Base-by-base conservation (phyloP, 768 basidiomycete species). In the Fomitopsis serialis region DNA sequence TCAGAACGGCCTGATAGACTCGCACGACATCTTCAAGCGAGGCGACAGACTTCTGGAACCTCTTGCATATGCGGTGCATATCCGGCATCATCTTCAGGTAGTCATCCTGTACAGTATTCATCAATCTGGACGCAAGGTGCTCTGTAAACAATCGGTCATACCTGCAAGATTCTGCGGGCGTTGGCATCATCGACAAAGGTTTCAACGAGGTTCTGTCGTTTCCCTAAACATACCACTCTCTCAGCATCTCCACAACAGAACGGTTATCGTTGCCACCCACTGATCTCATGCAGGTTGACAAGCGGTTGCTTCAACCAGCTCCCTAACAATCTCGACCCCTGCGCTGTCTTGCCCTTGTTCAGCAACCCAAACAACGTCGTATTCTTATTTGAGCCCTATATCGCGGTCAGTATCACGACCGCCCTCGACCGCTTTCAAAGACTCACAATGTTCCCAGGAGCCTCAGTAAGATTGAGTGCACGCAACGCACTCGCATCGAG, bases 221-320 rank as follows among this genome's bases (percentile, higher is more conserved):
- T 90, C 25, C 80, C 95, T 96, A 61, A 42, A n/a, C 3, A 34
- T 21, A 13, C 17, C 1, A n/a, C n/a, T n/a, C n/a, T n/a, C 7
- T 27, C 1, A 23, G 8, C n/a, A 11, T 3, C 22, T 9, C 21
- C 19, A 37, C 19, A 12, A 10, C 5, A 53, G 12, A 6, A 25
- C 9, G 5, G 7, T 11, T 17, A 44, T 22, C 34, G 34, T 7
- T 40, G 9, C 19, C 7, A 75, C 91, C 57, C 53, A 91, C 93
- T 76, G 56, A 98, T 98, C 65, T 94, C 90, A 58, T 98, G 95
- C 35, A 92, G 68, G 67, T 97, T 98, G 27, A 98, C 82, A 24
- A 98, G 73, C 5, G 97, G 97, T 66, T 98, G 97, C 65, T 97
- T 98, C 40, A 99, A 72, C 96, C 96, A 98, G 45, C 84, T 85